Evolutionary conservation across 441 rosid genomes (phyloP), one percentile per base, ranked within the genome.

Genomic region (Mallotus japonicus): DNA sequence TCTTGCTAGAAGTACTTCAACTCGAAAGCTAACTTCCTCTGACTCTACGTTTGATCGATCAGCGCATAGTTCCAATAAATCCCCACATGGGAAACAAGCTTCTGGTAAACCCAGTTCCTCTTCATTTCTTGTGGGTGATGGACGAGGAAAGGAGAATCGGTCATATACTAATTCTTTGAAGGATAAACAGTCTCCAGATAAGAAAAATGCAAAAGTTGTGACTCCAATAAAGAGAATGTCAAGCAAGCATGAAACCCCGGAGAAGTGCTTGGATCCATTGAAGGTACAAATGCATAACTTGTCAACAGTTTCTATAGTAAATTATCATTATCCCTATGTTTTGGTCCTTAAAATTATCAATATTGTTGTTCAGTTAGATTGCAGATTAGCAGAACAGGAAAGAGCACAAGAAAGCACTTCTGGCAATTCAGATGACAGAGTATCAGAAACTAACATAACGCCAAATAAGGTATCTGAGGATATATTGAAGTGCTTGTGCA

Each of bases 401-500:
- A 86, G 66, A 61, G 88, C 85, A 40, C 86, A 82, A 15, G 89
- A 85, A 73, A 84, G 85, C 79, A 80, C 83, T 14, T 72, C 85
- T 5, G 80, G 75, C 67, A 77, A 77, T 71, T 69, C 82, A 19
- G 80, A 83, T 9, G 89, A 86, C 62, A 82, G 78, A 69, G 77
- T 69, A 67, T 37, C 80, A 19, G 85, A 79, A 63, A 72, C 73
- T 74, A 84, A 82, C 70, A 78, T 72, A 64, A 40, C 76, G 60
- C 90, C 93, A n/a, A 90, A 92, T 75, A 85, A 80, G 77, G 77
- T 89, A 70, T 88, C 93, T 7, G 95, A 89, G 86, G 90, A 92
- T 72, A 79, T 84, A 47, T 72, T 87, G 67, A 80, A 78, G 83
- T 89, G 93, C 67, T 69, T 89, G 78, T 83, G 76, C 47, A 83